Evolutionary conservation across 495 filamentous ascomycete genomes (phyloP), one percentile per base, ranked within the genome.

Genomic region (Jackrogersella multiformis): DNA sequence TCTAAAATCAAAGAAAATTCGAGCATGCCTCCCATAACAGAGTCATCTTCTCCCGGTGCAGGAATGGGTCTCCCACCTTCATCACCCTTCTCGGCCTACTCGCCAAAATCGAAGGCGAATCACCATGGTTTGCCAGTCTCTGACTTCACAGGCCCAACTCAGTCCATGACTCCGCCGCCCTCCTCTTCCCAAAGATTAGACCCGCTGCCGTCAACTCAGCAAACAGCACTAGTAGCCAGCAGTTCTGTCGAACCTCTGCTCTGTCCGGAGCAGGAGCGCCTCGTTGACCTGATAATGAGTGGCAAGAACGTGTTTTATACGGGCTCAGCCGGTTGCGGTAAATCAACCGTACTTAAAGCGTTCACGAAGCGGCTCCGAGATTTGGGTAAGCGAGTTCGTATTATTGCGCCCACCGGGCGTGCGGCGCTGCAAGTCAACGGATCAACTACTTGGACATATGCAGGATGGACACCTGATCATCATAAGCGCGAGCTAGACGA

Each of bases 281-380:
- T 69, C 2, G 66, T 69, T 26, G 55, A 69, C 0, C 41, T 69
- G 20, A 69, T 69, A 49, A 42, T 26, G 16, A 64, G 66, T 4
- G 66, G 66, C n/a, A 9, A 46, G 42, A 89, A 89, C 49, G 82
- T 88, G 7, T 89, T 88, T 69, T 87, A 84, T 65, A 88, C 86
- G 0, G 87, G 87, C 8, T 84, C 84, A 0, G 87, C 86, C 4
- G 87, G 87, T 1, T 84, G 78, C 38, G 86, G 87, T 21, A 89
- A 89, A 63, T 86, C 84, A 0, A 86, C 82, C 0, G 85, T 87
- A 0, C 65, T 89, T 1, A 81, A 81, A 58, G 78, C 76, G 8
- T 83, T 86, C 54, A 76, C 75, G 5, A 70, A 64, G 21, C 69
- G 73, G 1, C 76, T 87, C 1, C 57, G 57, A 23, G 66, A 53